Percentiles rank a stretch among this genome's conserved stretches.
phyloP scores from a whole-genome alignment of 23 red algal species.

The Porphyridium purpureum region DNA sequence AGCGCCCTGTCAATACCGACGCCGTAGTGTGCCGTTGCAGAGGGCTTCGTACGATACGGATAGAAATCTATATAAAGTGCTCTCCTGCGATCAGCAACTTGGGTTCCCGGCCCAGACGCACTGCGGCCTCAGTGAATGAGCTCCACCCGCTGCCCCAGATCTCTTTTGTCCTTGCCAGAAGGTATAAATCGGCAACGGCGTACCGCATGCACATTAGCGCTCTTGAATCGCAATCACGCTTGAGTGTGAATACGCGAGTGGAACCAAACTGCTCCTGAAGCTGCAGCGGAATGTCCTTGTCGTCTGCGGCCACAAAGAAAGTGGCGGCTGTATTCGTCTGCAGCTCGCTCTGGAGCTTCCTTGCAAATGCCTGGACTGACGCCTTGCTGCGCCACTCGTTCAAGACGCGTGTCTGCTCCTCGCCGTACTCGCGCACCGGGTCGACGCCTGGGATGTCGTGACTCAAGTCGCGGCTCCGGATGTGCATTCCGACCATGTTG shows the following conservation, averaged over 20 bases:
- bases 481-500: slow-evolving; percentile 27
- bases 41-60: too few species aligned
- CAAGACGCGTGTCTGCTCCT: background rate
- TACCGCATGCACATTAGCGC: slow-evolving; percentile 11
- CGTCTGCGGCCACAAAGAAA: slow-evolving; percentile 64
- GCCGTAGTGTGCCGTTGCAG: too few species aligned
- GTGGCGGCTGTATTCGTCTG: too few species aligned
- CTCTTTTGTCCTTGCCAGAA: slow-evolving; percentile 5
- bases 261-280: too few species aligned
- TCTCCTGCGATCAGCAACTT: too few species aligned
- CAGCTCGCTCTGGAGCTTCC: too few species aligned
- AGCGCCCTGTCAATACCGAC: too few species aligned
- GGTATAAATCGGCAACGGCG: slow-evolving; percentile 19
- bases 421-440: slow-evolving; percentile 14
- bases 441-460: slow-evolving; percentile 24
- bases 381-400: slow-evolving; percentile 2
- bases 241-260: too few species aligned
- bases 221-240: too few species aligned
- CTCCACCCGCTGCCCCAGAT: slow-evolving; percentile 40
- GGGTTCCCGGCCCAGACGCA: slow-evolving; percentile 9
- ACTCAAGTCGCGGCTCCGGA: slow-evolving; percentile 37
- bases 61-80: too few species aligned
- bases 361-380: background rate
- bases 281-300: slow-evolving; percentile 33
- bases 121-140: slow-evolving; percentile 33